A percentile compares a stretch with the other conserved stretches of the same genome.
These are phyloP conservation scores for Musa schizocarpa DNA, from an alignment of 176 grass and related monocot species.

Conservation along the genomic window DNA sequence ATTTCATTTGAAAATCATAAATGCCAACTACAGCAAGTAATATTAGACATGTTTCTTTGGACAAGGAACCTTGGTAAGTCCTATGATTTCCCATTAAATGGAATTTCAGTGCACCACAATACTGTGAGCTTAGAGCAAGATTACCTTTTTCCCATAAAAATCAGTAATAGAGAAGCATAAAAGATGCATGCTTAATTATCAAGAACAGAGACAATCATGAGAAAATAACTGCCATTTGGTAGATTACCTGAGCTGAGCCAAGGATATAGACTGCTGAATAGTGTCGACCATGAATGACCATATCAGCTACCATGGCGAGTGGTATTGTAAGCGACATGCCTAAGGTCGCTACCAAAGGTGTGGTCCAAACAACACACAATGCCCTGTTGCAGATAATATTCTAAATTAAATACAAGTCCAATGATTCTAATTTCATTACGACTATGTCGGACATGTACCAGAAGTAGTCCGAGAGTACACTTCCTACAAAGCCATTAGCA, in stretches of 20 bases:
- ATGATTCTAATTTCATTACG: not conserved
- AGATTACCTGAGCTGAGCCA: slow-evolving; percentile 73
- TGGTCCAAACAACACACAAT: slow-evolving; percentile 94
- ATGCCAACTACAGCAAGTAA: too few species aligned
- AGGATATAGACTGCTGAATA: slow-evolving; percentile 95
- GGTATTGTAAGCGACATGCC: slow-evolving; percentile 99
- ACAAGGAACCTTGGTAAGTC: not conserved
- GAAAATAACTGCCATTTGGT: not conserved
- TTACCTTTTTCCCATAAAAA: not conserved
- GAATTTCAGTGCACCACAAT: not conserved
- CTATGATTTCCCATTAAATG: not conserved
- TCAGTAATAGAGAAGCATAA: slow-evolving; percentile 5
- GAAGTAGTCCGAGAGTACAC: slow-evolving; percentile 90
- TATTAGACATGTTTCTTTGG: too few species aligned
- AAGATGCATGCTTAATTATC: not conserved
- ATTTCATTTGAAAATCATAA: not conserved
- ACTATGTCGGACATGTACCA: slow-evolving; percentile 34
- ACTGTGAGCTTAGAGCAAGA: not conserved
- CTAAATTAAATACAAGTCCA: not conserved
- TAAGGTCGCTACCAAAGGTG: slow-evolving; percentile 84
- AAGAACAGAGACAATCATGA: not conserved
- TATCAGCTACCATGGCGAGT: slow-evolving; percentile 93
- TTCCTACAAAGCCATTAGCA: slow-evolving; percentile 89
- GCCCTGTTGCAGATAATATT: slow-evolving; percentile 38
- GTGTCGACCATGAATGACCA: slow-evolving; percentile 84